These are phyloP conservation scores for Areca catechu DNA, from an alignment of 176 grass and related monocot genomes.

Conservation along the genomic window DNA sequence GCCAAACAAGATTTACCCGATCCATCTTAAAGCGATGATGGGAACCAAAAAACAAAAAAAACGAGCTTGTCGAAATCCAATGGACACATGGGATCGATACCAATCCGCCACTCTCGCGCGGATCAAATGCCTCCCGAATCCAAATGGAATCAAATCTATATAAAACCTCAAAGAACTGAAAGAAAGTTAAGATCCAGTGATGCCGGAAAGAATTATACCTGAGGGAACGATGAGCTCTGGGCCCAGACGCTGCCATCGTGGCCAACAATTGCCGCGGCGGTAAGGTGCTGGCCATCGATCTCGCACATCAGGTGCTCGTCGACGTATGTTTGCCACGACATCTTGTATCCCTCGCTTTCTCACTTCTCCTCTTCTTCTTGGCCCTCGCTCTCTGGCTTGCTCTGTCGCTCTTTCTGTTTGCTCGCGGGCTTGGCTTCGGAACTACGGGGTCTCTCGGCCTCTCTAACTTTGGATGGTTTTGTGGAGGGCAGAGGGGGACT, in stretches of 20 bases:
- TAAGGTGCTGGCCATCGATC: slow-evolving; percentile 47
- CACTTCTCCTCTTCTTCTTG: neutral
- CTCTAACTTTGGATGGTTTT: neutral
- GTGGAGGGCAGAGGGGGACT: neutral
- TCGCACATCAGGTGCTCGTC: slow-evolving; percentile 78
- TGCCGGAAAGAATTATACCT: slow-evolving; percentile 19
- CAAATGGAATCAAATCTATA: slow-evolving; percentile 2
- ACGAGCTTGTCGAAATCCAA: no score
- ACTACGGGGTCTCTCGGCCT: no score
- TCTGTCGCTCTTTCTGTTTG: no score
- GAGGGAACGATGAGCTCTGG: slow-evolving; percentile 34
- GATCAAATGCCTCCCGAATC: neutral
- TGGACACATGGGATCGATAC: no score
- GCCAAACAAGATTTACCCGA: no score
- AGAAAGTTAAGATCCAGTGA: neutral
- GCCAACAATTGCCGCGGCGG: slow-evolving; percentile 52
- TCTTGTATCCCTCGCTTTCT: slow-evolving; percentile 12
- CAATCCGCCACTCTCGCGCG: no score
- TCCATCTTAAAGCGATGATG: no score
- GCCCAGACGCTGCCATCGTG: slow-evolving; percentile 57
- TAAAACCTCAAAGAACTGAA: neutral
- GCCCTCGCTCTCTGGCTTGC: neutral
- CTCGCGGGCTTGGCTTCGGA: no score
- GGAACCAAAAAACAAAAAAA: no score
- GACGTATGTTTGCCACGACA: slow-evolving; percentile 76